Evolutionary conservation across 768 basidiomycete genomes (phyloP), one percentile per base, ranked within the genome.

Genomic region (Naganishia friedmannii): DNA sequence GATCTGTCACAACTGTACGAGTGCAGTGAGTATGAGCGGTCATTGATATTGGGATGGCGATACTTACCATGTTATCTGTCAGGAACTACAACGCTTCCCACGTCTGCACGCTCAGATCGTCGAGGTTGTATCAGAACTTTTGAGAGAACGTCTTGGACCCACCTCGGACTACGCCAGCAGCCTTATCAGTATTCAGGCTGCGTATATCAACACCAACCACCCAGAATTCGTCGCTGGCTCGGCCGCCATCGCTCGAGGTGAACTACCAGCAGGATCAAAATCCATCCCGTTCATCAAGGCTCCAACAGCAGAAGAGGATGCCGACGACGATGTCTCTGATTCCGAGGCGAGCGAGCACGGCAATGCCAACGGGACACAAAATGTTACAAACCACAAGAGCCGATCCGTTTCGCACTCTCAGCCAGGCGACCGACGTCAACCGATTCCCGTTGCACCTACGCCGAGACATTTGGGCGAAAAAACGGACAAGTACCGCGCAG

Each of bases 201-300:
- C 96, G 13, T 99, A 99, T 79, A 98, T 99, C 85, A 99, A 99
- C 81, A 98, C 94, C 68, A 98, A 98, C 80, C 96, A 99, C 79
- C 96, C 96, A 7, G 87, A 91, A 37, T 98, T 97, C 82, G 88
- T 94, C 68, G 85, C 89, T 23, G 90, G 90, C 12, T 90, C 90
- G 42, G 86, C 89, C 0, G 77, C 78, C 8, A 80, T 80, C 67
- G 79, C 79, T 28, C 74, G 79, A 23, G 76, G 74, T 28, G 78
- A 77, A 21, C 74, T 39, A 57, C 74, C 29, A 21, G 29, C 28
- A 28, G 75, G 68, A 34, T 70, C 32, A 53, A 75, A 74, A 68
- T 29, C 42, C 28, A 58, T 65, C 10, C 70, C 65, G 17, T 53
- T 34, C 19, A 66, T 57, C 65, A 53, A 70, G 23, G 70, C 85